A percentile compares a stretch with the other conserved stretches of the same genome.
Conservation (phyloP, 2,329 filamentous ascomycete species). For the Aureobasidium sp. region DNA sequence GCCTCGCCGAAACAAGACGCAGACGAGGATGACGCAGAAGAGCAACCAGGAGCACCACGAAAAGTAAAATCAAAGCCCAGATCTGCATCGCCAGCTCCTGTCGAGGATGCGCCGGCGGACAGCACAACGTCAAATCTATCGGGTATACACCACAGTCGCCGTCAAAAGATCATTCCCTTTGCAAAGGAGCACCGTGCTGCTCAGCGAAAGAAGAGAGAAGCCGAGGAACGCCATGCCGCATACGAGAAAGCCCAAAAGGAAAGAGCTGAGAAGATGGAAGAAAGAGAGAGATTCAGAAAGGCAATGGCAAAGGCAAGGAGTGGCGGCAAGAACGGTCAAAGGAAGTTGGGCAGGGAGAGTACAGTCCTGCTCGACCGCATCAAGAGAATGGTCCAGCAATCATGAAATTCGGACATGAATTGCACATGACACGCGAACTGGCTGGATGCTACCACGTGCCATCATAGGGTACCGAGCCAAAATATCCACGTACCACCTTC, state of each 20-base stretch:
- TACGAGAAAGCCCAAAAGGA: constrained; percentile 59
- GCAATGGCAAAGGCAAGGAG: constrained; percentile 55
- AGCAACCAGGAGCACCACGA: not conserved
- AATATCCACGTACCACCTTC: too few relatives aligned
- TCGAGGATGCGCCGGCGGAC: not conserved
- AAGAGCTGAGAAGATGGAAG: constrained; percentile 45
- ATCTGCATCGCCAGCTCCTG: not conserved
- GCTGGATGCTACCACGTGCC: too few relatives aligned
- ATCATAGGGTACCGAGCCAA: too few relatives aligned
- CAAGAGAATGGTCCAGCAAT: constrained; percentile 54
- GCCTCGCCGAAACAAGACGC: not conserved
- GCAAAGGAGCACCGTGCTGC: constrained; percentile 40
- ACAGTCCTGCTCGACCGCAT: constrained; percentile 70
- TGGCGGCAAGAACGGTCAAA: constrained; percentile 61
- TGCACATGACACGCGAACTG: too few relatives aligned
- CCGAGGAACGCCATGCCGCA: constrained; percentile 51
- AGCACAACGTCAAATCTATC: not conserved
- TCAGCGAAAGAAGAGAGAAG: constrained; percentile 53
- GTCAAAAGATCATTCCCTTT: constrained; percentile 39
- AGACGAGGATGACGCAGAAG: not conserved
- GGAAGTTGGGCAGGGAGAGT: constrained; percentile 77
- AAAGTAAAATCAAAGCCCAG: not conserved
- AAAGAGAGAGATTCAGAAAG: constrained; percentile 64
- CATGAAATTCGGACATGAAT: not conserved
- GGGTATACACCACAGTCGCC: constrained; percentile 26